Evolutionary conservation across 305 asterid genomes (phyloP).

Genomic region (Plantago coronopus): DNA sequence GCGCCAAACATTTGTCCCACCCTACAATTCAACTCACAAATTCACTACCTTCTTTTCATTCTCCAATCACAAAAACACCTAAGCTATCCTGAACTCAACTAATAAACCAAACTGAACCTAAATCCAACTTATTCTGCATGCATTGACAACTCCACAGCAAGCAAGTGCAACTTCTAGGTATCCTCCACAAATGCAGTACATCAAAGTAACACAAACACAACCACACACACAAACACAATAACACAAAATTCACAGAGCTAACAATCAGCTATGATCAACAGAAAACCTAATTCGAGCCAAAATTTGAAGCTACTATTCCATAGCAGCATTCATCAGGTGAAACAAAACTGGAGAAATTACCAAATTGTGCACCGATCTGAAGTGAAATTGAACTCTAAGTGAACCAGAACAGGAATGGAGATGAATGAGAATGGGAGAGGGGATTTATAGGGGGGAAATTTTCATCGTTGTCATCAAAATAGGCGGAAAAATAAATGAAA

Average conservation of each 20-base stretch:
- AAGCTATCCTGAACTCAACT: no score
- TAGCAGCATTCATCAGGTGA: no score
- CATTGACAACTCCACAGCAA: no score
- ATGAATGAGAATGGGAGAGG: background rate
- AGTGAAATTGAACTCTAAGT: background rate
- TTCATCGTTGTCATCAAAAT: background rate
- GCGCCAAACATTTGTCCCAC: constrained; percentile 1
- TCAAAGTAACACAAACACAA: background rate
- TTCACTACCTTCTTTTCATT: no score
- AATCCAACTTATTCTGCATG: no score
- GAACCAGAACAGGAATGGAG: background rate
- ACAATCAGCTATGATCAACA: background rate
- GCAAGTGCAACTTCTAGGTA: background rate
- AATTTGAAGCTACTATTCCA: no score
- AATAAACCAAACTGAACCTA: no score
- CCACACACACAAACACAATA: no score
- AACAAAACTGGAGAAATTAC: background rate
- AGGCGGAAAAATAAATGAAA: background rate
- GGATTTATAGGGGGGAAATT: background rate
- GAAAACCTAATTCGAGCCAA: background rate
- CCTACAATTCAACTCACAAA: background rate
- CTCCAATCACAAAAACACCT: no score
- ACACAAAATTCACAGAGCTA: background rate
- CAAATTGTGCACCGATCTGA: constrained; percentile 2
- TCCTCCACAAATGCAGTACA: constrained; percentile 10